Base-by-base conservation (phyloP, 2,329 filamentous ascomycete species). In the Aspergillus novofumigatus region DNA sequence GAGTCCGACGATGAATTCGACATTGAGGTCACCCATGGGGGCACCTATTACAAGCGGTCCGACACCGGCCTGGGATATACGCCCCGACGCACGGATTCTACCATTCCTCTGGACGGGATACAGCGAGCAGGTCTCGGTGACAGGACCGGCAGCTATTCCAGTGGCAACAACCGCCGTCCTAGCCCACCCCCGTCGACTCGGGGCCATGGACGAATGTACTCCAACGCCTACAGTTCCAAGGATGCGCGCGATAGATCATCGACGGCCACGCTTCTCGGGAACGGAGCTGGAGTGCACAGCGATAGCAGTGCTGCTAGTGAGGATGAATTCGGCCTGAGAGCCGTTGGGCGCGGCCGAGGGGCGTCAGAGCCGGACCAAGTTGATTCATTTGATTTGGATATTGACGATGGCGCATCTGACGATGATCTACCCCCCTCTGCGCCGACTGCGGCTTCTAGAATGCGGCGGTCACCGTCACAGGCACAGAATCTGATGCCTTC, bases 1-100 rank as follows among this genome's bases (percentile, higher is more conserved):
- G 94, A 99, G 71, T 96, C 91, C 48, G 94, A 99, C 70, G 94
- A 99, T 70, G 94, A 99, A 73, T 99, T 99, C 67, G 94, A 99
- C 71, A 99, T 97, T 60, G 94, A 97, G 72, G 81, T 81, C 11
- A 86, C 89, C 52, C 84, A 84, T 20, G 82, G 83, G 25, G 88
- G 88, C 10, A 86, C 89, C 7, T 95, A 92, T 67, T 87, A 89
- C 65, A 94, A 96, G 71, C 89, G 91, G 62, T 85, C 88, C 38
- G 89, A 89, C 52, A 84, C 82, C 25, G 91, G 83, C 14, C 85
- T 96, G 55, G 92, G 92, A 23, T 91, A 91, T 69, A 88, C 80
- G 4, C 90, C 91, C 17, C 86, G 87, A 54, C 80, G 75, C 38
- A 75, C 80, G 59, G 83, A 86, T 65, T 83, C 84, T 45, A 86